phyloP scores from a whole-genome alignment of 1,284 basidiomycete genomes.

The Sporisorium sorghi region DNA sequence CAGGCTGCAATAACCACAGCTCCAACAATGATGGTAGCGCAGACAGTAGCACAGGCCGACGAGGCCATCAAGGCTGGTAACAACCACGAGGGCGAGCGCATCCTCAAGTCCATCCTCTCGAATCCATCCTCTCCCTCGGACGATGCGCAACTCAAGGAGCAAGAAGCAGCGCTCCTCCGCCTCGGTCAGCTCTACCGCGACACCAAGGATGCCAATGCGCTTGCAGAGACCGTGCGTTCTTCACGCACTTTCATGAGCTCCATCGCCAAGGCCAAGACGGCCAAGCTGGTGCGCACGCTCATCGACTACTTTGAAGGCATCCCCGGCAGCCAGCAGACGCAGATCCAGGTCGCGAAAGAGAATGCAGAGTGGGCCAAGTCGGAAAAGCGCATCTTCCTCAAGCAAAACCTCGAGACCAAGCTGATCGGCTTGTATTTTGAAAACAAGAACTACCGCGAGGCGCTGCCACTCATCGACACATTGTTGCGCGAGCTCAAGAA shows the following conservation, averaged over 20 bases:
- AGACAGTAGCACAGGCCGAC: conserved; percentile 62
- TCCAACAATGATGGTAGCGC: conserved; percentile 33
- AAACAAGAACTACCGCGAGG: conserved; percentile 80
- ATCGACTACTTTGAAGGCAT: conserved; percentile 88
- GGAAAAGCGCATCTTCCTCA: conserved; percentile 94
- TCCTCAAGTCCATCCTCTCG: conserved; percentile 62
- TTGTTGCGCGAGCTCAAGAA: conserved; percentile 90
- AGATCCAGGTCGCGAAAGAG: conserved; percentile 86
- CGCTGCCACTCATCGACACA: conserved; percentile 83
- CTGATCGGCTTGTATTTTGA: conserved; percentile 86
- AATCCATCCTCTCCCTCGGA: conserved; percentile 62
- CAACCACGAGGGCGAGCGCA: conserved; percentile 53
- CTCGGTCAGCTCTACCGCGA: conserved; percentile 90
- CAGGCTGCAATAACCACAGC: background rate
- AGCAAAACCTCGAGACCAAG: conserved; percentile 91
- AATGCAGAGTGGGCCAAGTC: conserved; percentile 92
- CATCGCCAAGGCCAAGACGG: conserved; percentile 97
- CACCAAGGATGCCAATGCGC: conserved; percentile 82
- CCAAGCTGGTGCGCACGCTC: conserved; percentile 86
- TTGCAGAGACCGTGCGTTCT: conserved; percentile 86
- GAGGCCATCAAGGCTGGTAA: conserved; percentile 61
- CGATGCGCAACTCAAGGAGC: conserved; percentile 79
- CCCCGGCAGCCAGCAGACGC: conserved; percentile 80
- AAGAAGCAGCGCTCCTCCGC: conserved; percentile 86
- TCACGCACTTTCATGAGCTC: conserved; percentile 91